Base-by-base conservation (phyloP, 257 asterid genomes). In the Voacanga thouarsii region DNA sequence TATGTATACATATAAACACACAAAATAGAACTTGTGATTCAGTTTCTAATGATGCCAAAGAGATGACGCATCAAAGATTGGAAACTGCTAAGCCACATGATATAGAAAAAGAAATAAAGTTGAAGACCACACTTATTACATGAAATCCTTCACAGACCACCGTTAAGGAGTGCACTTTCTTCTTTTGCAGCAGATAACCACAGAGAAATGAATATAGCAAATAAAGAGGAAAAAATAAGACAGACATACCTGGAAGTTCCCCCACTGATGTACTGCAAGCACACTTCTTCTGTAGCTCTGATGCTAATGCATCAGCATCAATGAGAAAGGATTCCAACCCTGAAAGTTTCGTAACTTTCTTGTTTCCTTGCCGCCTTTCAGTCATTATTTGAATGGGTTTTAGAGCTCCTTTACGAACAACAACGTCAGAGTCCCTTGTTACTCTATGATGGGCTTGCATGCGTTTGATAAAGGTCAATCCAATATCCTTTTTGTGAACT, bases 271-370 rank as follows among this genome's bases (percentile, higher is more conserved):
- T 90, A 84, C 98, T 93, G 83, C 98, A 91, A 71, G 99, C 99
- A 87, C 89, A 95, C 86, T 92, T 93, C 90, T 93, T 95, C 91
- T 95, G 99, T 80, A 93, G 85, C 93, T 93, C 99, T n/a, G 99
- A 90, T 70, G 98, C 95, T 89, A 95, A 84, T 26, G 89, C 84
- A 87, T 93, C 97, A 0, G 89, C 83, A 77, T 95, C 99, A 64
- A 95, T 83, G 86, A 95, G 80, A 87, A 89, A 95, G 21, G 94
- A 89, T 81, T 95, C 99, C 60, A 93, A n/a, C 56, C 99, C 99
- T n/a, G 97, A 91, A 81, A 91, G 87, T 82, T 91, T 95, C 1
- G 99, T 95, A 76, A 93, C 92, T 75, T 95, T 95, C 78, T 95
- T 95, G 87, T 93, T 93, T 71, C 99, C 99, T 83, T 91, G 97